Evolutionary conservation across 2,329 filamentous ascomycete genomes (phyloP), one percentile per base, ranked within the genome.

Genomic region (Aurifilum marmelostoma): DNA sequence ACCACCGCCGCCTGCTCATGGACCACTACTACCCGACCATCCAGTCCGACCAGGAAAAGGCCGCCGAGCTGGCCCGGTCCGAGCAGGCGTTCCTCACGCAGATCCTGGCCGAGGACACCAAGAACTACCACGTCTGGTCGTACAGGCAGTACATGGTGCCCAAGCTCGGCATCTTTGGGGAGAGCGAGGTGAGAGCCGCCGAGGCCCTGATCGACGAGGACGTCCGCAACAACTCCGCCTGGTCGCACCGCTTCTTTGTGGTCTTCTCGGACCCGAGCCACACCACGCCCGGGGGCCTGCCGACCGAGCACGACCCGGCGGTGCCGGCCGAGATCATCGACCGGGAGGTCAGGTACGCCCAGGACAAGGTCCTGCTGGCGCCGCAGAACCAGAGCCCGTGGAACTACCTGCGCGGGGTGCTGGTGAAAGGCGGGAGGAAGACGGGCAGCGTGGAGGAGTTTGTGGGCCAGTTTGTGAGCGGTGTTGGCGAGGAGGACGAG

Each of bases 101-200:
- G 61, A 98, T 99, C 87, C 90, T 99, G 67, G 87, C 85, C 54
- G 86, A 92, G 74, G 96, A 99, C 78, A 88, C 91, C 63, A 99
- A 99, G 82, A 99, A 99, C 83, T 98, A 99, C 79, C 96, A 99
- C 78, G 96, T 98, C 62, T 99, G 96, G 96, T 93, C 91, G 67
- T 99, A 98, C 82, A 87, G 96, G 69, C 93, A 97, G 78, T 89
- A 87, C 76, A 79, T 90, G 27, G 87, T 89, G 54, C 81, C 82
- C 65, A 88, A 88, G 76, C 80, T 91, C 84, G 90, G 89, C 77
- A 91, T 82, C 84, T 97, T 71, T 27, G 79, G 85, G 83, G 85
- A 71, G 27, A 83, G 92, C 77, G 89, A 99, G 83, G 83, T 97
- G 27, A 80, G 83, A 65, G 89, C 90, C 70, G 88, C 93, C 43